Conservation (phyloP, 129 eudicot genomes). For the carrot (Daucus carota) region DNA sequence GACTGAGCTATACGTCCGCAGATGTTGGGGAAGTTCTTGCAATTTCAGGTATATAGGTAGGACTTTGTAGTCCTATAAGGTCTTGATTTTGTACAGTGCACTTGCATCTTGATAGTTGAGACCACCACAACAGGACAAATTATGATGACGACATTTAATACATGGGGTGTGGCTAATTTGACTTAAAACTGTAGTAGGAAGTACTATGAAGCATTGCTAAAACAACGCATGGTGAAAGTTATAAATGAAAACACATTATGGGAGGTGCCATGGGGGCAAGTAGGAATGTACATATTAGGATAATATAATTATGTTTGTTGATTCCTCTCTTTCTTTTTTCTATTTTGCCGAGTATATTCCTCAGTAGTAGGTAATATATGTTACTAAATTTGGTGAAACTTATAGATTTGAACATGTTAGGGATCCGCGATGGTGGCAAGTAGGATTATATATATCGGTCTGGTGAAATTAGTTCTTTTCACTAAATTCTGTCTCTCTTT, state of each 20-base stretch:
- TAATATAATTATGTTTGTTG: neutral
- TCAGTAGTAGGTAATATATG: too few relatives aligned
- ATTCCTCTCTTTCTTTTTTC: neutral
- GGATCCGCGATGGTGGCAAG: neutral
- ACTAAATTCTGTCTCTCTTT: neutral
- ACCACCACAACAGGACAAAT: too few relatives aligned
- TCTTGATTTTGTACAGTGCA: neutral
- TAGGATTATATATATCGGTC: neutral
- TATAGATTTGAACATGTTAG: neutral
- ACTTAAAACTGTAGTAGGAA: neutral
- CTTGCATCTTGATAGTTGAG: neutral
- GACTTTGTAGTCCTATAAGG: neutral
- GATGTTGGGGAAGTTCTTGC: slow-evolving; percentile 50
- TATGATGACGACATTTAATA: neutral
- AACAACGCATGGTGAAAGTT: neutral
- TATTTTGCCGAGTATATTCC: neutral
- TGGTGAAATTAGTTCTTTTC: neutral
- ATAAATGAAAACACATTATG: neutral
- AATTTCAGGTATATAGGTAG: slow-evolving; percentile 29
- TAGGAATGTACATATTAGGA: neutral
- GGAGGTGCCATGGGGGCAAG: too few relatives aligned
- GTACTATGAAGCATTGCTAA: neutral
- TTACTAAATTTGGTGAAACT: neutral
- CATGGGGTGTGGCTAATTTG: neutral
- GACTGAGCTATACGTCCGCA: slow-evolving; percentile 30